A percentile compares a stretch with the other conserved stretches of the same genome.
Evolutionary conservation across 768 basidiomycete species (phyloP).

Genomic region (Flagelloscypha sp.): DNA sequence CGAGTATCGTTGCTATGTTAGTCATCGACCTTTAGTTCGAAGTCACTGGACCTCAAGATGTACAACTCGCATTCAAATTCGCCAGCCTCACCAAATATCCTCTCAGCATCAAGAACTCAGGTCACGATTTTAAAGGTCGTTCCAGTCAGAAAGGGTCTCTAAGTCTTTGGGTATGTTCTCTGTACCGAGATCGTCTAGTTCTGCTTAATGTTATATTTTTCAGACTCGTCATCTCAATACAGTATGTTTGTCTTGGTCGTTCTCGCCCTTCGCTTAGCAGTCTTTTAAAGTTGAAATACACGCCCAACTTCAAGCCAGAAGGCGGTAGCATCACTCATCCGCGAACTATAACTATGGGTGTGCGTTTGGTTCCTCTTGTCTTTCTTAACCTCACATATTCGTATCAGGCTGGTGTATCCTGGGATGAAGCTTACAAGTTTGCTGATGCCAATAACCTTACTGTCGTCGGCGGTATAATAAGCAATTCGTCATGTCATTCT

Average conservation of each 20-base stretch:
- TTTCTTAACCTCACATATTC: neutral
- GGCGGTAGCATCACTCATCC: constrained; percentile 1
- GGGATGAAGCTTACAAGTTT: constrained; percentile 10
- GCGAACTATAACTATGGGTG: constrained; percentile 8
- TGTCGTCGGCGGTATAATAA: constrained; percentile 10
- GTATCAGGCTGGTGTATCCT: constrained; percentile 9
- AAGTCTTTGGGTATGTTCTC: constrained; percentile 15
- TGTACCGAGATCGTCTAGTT: neutral
- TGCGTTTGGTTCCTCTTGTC: neutral
- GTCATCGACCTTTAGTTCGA: constrained; percentile 13
- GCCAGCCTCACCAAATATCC: constrained; percentile 8
- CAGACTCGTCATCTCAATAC: constrained; percentile 11
- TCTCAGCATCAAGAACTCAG: constrained; percentile 21
- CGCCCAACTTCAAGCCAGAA: constrained; percentile 4
- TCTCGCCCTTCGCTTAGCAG: neutral
- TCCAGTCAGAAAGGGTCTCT: constrained; percentile 14
- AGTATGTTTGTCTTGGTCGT: constrained; percentile 1
- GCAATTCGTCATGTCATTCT: no score
- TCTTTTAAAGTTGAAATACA: constrained; percentile 1
- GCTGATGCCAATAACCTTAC: constrained; percentile 13
- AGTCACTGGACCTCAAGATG: constrained; percentile 10
- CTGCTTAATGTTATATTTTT: neutral
- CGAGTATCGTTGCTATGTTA: no score
- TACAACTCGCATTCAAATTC: constrained; percentile 18
- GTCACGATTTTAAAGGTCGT: constrained; percentile 21